phyloP scores from a whole-genome alignment of 1,139 yeast genomes.

The Pichia norvegensis region DNA sequence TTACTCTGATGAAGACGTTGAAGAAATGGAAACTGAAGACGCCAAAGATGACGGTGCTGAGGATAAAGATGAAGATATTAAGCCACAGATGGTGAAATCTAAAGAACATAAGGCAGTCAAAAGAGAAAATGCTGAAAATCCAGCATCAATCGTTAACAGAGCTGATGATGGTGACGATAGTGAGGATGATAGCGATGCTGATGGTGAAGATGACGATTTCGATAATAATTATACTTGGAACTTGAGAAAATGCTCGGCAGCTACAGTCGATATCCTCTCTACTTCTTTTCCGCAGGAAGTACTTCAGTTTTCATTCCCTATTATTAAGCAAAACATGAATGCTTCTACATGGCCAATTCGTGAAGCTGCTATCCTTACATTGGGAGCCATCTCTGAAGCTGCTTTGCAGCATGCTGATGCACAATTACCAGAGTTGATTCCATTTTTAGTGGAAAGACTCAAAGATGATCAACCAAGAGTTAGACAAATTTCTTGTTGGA shows the following conservation, averaged over 20 bases:
- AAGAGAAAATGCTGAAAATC: constrained; percentile 23
- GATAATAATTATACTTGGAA: constrained; percentile 79
- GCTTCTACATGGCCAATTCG: constrained; percentile 78
- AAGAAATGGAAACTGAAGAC: constrained; percentile 62
- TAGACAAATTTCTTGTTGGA: constrained; percentile 93
- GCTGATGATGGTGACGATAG: constrained; percentile 39
- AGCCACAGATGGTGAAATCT: constrained; percentile 65
- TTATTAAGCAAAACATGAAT: constrained; percentile 61
- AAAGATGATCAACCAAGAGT: constrained; percentile 76
- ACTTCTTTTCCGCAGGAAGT: constrained; percentile 61
- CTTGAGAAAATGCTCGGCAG: constrained; percentile 87
- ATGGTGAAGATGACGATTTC: constrained; percentile 55
- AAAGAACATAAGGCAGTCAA: constrained; percentile 53
- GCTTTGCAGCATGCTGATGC: constrained; percentile 65
- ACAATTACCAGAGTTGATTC: constrained; percentile 73
- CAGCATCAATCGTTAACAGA: constrained; percentile 31
- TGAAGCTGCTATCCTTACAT: constrained; percentile 88
- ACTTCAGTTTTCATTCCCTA: constrained; percentile 61
- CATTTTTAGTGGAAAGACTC: constrained; percentile 74
- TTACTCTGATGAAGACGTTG: constrained; percentile 74
- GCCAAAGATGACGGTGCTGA: constrained; percentile 63
- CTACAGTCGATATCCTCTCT: constrained; percentile 79
- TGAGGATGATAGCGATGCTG: constrained; percentile 41
- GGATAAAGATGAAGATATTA: constrained; percentile 82
- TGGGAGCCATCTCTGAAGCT: constrained; percentile 93